A percentile compares a stretch with the other conserved stretches of the same genome.
phyloP scores from a whole-genome alignment of 768 basidiomycete genomes.

The Pleurotus pulmonarius region DNA sequence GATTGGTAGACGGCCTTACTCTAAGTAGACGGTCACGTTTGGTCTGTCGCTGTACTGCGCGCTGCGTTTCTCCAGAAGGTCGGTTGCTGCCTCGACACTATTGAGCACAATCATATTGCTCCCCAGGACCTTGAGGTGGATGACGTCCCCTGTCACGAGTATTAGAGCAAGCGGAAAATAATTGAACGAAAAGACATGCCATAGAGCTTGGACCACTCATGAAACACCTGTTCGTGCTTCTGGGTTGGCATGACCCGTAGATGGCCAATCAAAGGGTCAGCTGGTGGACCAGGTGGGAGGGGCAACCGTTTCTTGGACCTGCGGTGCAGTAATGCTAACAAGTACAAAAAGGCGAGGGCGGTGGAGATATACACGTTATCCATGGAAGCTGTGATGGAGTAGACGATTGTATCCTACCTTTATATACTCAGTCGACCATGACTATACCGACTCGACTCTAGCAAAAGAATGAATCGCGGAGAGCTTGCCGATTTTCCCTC shows the following conservation, averaged over 20 bases:
- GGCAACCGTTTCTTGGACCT: neutral
- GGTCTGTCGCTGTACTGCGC: conserved; percentile 22
- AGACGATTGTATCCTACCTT: no score
- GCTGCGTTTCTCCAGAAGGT: conserved; percentile 23
- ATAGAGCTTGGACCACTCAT: conserved; percentile 27
- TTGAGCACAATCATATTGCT: conserved; percentile 21
- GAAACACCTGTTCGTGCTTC: conserved; percentile 21
- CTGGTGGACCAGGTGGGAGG: conserved; percentile 30
- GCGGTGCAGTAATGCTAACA: no score
- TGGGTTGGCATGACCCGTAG: conserved; percentile 26
- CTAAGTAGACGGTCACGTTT: conserved; percentile 12
- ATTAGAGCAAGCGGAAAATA: neutral
- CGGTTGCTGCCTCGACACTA: conserved; percentile 20
- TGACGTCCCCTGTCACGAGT: conserved; percentile 17
- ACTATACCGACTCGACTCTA: no score
- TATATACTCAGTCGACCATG: no score
- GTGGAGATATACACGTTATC: no score
- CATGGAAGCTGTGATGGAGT: no score
- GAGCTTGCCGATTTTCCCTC: no score
- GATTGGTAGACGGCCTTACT: conserved; percentile 10
- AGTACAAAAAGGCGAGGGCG: no score
- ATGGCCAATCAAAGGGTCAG: conserved; percentile 34
- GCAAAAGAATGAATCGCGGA: no score
- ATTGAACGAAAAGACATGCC: conserved; percentile 16
- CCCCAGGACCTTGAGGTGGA: conserved; percentile 19